phyloP scores from a whole-genome alignment of 345 rosid species.

The Camelina sativa region DNA sequence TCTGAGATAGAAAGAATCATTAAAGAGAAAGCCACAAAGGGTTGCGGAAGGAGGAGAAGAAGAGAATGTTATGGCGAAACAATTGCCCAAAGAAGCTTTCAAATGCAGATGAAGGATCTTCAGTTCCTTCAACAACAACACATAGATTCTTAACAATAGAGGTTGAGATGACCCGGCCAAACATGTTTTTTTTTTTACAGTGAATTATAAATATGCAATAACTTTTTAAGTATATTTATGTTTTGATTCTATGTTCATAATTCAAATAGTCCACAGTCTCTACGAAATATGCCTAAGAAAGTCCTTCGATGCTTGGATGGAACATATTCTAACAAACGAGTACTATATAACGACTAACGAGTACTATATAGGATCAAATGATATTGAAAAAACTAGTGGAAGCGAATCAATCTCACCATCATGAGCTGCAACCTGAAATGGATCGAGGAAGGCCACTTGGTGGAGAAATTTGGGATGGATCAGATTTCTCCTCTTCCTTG shows the following conservation, averaged over 20 bases:
- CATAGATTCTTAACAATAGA: conserved; percentile 50
- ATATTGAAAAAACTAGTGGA: not conserved
- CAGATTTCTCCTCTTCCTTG: too few species aligned
- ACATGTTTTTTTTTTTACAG: not conserved
- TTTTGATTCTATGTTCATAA: not conserved
- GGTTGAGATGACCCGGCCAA: not conserved
- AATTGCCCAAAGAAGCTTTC: conserved; percentile 72
- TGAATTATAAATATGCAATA: not conserved
- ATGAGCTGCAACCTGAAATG: not conserved
- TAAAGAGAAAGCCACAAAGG: conserved; percentile 61
- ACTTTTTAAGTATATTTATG: conserved; percentile 6
- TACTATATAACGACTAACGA: too few species aligned
- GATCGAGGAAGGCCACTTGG: not conserved
- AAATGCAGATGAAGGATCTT: conserved; percentile 93
- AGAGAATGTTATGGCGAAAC: conserved; percentile 50
- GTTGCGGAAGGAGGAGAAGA: conserved; percentile 61
- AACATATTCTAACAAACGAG: not conserved
- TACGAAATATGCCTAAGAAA: not conserved
- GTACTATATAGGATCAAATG: not conserved
- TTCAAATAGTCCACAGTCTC: conserved; percentile 5
- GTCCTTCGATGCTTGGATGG: not conserved
- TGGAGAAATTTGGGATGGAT: too few species aligned
- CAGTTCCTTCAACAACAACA: conserved; percentile 79
- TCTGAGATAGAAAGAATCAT: conserved; percentile 63
- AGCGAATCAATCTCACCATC: not conserved